phyloP scores from a whole-genome alignment of 163 green algal species.

The Trebouxia gelatinosa region DNA sequence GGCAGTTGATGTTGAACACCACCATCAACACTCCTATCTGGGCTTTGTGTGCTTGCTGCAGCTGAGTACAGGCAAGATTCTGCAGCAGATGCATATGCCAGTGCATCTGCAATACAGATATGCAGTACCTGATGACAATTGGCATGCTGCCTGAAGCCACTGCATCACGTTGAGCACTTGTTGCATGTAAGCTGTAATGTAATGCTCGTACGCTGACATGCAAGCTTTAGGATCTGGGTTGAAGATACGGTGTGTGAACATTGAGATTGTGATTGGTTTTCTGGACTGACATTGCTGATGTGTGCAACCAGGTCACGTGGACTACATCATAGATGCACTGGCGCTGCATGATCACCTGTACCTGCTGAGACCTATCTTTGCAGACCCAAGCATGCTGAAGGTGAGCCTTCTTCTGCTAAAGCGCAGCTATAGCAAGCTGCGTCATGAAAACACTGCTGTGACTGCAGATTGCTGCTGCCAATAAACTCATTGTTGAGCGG shows the following conservation, averaged over 20 bases:
- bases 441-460: too few relatives aligned
- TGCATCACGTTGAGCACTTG: neutral
- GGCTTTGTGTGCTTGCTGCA: constrained; percentile 53
- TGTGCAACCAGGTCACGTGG: constrained; percentile 32
- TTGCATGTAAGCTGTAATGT: neutral
- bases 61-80: constrained; percentile 31
- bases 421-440: too few relatives aligned
- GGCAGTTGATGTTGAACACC: constrained; percentile 64
- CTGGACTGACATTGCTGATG: neutral
- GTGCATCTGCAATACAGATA: neutral
- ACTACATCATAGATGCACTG: constrained; percentile 87
- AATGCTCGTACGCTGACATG: neutral
- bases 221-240: neutral
- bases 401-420: too few relatives aligned
- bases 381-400: constrained; percentile 59
- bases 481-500: neutral
- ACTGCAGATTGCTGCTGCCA: too few relatives aligned
- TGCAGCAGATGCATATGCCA: neutral
- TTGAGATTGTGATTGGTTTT: neutral
- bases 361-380: constrained; percentile 72
- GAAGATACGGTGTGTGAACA: neutral
- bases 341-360: constrained; percentile 70
- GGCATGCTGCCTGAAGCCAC: neutral
- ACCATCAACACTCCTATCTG: constrained; percentile 49
- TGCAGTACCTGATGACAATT: neutral